phyloP scores from a whole-genome alignment of 202 grass and related monocot genomes.

The Setaria italica region DNA sequence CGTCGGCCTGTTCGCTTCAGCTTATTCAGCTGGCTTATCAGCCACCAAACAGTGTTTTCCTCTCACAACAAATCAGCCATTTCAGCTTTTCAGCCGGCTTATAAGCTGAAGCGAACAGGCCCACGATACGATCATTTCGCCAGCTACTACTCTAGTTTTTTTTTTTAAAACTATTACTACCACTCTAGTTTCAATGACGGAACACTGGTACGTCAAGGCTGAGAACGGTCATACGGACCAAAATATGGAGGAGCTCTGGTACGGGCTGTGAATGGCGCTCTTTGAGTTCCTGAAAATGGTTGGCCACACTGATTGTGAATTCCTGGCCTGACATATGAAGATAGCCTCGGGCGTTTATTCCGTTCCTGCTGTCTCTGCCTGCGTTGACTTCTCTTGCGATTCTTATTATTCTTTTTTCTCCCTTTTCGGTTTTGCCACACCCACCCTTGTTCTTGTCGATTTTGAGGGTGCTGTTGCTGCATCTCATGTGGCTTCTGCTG shows the following conservation, averaged over 20 bases:
- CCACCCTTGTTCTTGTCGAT: neutral
- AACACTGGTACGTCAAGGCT: neutral
- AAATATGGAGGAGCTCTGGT: neutral
- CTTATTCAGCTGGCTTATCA: too few relatives aligned
- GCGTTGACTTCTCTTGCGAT: slow-evolving; percentile 6
- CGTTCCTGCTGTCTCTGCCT: neutral
- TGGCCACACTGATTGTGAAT: neutral
- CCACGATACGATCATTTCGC: neutral
- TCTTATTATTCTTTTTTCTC: neutral
- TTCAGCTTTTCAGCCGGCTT: too few relatives aligned
- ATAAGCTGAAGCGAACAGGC: too few relatives aligned
- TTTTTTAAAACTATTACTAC: neutral
- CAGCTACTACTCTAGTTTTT: slow-evolving; percentile 14
- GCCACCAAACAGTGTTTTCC: too few relatives aligned
- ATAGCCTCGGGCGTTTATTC: slow-evolving; percentile 15
- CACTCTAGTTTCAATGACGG: neutral
- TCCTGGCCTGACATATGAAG: slow-evolving; percentile 28
- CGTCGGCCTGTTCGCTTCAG: too few relatives aligned
- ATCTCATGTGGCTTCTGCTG: slow-evolving; percentile 1
- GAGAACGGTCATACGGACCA: neutral
- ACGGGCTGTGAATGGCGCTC: slow-evolving; percentile 8
- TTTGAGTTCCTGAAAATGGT: slow-evolving; percentile 18
- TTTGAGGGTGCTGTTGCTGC: neutral
- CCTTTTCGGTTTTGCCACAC: neutral
- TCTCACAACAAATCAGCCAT: too few relatives aligned